A percentile compares a stretch with the other conserved stretches of the same genome.
Conservation (phyloP, 345 rosid genomes). For the Lepidium sativum region DNA sequence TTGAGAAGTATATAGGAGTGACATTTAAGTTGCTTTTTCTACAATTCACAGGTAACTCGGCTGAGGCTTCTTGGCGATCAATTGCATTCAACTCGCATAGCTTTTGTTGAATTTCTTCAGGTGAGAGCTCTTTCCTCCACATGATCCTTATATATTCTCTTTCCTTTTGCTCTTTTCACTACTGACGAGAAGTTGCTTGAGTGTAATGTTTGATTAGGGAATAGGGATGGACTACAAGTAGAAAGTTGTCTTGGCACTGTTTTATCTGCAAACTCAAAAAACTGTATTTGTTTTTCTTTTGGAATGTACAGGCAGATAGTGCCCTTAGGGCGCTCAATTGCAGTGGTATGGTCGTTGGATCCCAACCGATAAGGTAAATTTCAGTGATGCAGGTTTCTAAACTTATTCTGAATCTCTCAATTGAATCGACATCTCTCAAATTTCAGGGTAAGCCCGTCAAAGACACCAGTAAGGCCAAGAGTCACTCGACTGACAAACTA, state of each 20-base stretch:
- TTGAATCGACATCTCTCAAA: not conserved
- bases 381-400: not conserved
- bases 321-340: slow-evolving; percentile 70
- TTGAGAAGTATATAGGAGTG: no score
- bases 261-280: not conserved
- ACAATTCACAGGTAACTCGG: slow-evolving; percentile 53
- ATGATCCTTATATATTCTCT: not conserved
- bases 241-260: not conserved
- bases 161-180: not conserved
- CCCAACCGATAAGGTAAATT: slow-evolving; percentile 60
- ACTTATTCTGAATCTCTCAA: not conserved
- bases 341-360: slow-evolving; percentile 63
- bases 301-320: slow-evolving; percentile 59
- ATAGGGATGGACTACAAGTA: not conserved
- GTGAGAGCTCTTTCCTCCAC: slow-evolving; percentile 38
- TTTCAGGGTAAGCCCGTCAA: slow-evolving; percentile 72
- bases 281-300: not conserved
- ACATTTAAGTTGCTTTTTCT: not conserved
- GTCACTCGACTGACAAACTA: slow-evolving; percentile 32
- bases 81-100: slow-evolving; percentile 79
- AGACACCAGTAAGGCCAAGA: slow-evolving; percentile 82
- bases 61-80: slow-evolving; percentile 84
- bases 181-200: not conserved
- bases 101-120: slow-evolving; percentile 81
- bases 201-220: not conserved